A percentile compares a stretch with the other conserved stretches of the same genome.
These are phyloP conservation scores for Fusarium anguioides DNA, from an alignment of 2,329 filamentous ascomycete species.

Conservation along the genomic window DNA sequence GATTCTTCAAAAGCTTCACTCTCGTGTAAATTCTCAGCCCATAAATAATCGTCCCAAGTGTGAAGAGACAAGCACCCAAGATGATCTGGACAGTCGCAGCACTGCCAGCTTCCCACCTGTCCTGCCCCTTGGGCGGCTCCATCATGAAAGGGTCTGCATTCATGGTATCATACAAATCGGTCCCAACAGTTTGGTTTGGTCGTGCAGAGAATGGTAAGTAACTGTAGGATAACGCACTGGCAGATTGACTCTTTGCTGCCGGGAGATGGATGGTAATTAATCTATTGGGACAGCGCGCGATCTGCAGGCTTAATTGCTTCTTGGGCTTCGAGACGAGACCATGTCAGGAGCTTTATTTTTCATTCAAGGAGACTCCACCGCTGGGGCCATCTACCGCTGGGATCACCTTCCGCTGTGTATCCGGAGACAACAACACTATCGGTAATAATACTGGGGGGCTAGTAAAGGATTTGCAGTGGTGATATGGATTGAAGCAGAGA, in stretches of 20 bases:
- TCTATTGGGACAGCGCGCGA: not conserved
- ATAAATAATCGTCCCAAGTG: constrained; percentile 28
- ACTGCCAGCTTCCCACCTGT: constrained; percentile 30
- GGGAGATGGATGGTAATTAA: not conserved
- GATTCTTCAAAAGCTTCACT: constrained; percentile 23
- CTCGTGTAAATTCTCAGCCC: constrained; percentile 26
- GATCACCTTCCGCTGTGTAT: not conserved
- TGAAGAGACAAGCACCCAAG: constrained; percentile 30
- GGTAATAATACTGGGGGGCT: not conserved
- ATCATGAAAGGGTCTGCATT: constrained; percentile 32
- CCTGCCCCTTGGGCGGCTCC: constrained; percentile 28
- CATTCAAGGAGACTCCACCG: constrained; percentile 5
- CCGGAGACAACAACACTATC: not conserved
- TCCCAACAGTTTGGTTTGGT: not conserved
- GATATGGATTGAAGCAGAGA: too few species aligned
- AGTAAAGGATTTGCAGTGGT: not conserved
- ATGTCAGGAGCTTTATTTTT: constrained; percentile 16
- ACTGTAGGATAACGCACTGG: not conserved
- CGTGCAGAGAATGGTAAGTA: too few species aligned
- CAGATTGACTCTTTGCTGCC: not conserved
- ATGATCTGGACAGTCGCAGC: constrained; percentile 22
- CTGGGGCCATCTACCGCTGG: constrained; percentile 8
- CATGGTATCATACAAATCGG: constrained; percentile 7
- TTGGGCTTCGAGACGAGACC: not conserved
- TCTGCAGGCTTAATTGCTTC: constrained; percentile 18